Base-by-base conservation (phyloP, 2,329 filamentous ascomycete genomes). In the Colletotrichum gigasporum region DNA sequence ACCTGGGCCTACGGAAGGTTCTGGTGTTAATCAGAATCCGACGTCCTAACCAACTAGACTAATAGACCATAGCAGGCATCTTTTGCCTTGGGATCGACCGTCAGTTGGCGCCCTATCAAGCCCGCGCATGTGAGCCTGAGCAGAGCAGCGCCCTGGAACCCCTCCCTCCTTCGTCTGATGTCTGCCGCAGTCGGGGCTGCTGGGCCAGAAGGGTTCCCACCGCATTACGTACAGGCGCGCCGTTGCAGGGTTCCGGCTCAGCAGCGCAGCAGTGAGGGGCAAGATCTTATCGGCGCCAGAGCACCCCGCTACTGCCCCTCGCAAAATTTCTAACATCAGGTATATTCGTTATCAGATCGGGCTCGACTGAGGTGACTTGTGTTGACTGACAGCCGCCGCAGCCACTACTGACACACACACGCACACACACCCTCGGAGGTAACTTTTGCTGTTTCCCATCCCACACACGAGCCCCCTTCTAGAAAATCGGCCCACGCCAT, bases 31-130 rank as follows among this genome's bases (percentile, higher is more conserved):
- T 65, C 62, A 65, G 62, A 65, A 65, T 65, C 62, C 62, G 62
- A 65, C 62, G 57, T 65, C 62, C 62, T 65, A 65, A 65, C 62
- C 62, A 65, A 65, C 62, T 65, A 62, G 62, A 65, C 62, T 65
- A 65, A 65, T 65, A 65, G 62, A 65, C 62, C 62, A 2, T 6
- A 3, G 0, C 2, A 4, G 18, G 3, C 28, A 26, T 12, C 4
- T 32, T 12, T 1, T 5, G 5, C 3, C 10, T 26, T n/a, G 6
- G 1, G 0, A 2, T 1, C 0, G 0, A 0, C 0, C 0, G 0
- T 0, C 1, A 0, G 3, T 5, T 2, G 1, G 0, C 3, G 20
- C 1, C 4, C 0, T n/a, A 28, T 18, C 2, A 5, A 5, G 1
- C 8, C 12, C n/a, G n/a, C n/a, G n/a, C n/a, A n/a, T n/a, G n/a